Conservation (phyloP, 2,329 filamentous ascomycete species). For the Colletotrichum nymphaeae region DNA sequence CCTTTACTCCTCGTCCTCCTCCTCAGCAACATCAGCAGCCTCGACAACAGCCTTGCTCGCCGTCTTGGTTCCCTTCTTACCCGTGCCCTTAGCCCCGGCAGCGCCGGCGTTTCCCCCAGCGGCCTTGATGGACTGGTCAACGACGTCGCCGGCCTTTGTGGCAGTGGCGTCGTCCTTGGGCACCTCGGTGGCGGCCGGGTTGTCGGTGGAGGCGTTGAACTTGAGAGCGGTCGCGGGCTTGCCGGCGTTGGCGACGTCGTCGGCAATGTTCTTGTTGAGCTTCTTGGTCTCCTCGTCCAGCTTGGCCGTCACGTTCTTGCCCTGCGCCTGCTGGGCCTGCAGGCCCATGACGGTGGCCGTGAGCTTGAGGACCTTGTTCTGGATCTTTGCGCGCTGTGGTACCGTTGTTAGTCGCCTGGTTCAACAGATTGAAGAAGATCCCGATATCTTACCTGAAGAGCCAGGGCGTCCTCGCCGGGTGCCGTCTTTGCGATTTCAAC, state of each 20-base stretch:
- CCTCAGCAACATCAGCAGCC: neutral
- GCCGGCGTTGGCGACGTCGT: conserved; percentile 59
- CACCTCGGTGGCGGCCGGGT: conserved; percentile 24
- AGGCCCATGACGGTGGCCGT: conserved; percentile 62
- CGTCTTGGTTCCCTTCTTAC: neutral
- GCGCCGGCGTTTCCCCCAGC: neutral
- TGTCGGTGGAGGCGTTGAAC: conserved; percentile 35
- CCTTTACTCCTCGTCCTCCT: neutral
- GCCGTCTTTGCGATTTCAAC: conserved; percentile 59
- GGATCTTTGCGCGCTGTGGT: conserved; percentile 62
- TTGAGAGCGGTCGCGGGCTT: conserved; percentile 50
- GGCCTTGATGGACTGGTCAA: conserved; percentile 15
- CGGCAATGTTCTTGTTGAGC: conserved; percentile 63
- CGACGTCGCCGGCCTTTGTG: conserved; percentile 17
- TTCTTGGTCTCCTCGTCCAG: conserved; percentile 61
- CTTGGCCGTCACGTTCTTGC: conserved; percentile 56
- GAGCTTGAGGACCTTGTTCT: conserved; percentile 71
- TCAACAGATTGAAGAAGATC: neutral
- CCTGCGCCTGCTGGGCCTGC: conserved; percentile 62
- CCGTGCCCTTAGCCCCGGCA: neutral
- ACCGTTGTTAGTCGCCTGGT: neutral
- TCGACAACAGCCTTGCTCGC: neutral
- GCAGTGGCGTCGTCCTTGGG: conserved; percentile 22
- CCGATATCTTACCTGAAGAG: conserved; percentile 53
- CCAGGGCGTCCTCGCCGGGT: conserved; percentile 55